These are phyloP conservation scores for Pseudognaphalium luteoalbum DNA, from an alignment of 129 eudicot species.

Conservation along the genomic window DNA sequence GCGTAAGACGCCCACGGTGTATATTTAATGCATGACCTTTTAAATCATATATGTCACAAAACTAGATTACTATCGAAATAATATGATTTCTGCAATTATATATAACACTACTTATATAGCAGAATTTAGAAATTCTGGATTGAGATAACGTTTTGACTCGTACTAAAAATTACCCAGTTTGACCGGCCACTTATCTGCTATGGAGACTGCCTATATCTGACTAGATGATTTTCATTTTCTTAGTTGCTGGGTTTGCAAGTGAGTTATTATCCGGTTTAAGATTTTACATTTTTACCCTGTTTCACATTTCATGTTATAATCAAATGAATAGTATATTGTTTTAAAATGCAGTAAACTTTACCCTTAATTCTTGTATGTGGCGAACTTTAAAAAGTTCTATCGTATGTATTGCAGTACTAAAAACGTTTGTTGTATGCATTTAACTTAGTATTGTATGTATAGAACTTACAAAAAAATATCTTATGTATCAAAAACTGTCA, in stretches of 20 bases:
- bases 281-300: not conserved
- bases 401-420: too few species aligned
- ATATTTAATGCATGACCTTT: conserved; percentile 8
- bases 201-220: not conserved
- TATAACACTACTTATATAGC: not conserved
- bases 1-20: not conserved
- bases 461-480: too few species aligned
- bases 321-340: too few species aligned
- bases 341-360: too few species aligned
- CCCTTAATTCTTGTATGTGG: too few species aligned
- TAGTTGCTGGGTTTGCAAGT: conserved; percentile 7
- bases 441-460: too few species aligned
- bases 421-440: too few species aligned
- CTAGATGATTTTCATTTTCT: conserved; percentile 10
- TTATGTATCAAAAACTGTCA: too few species aligned
- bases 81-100: not conserved
- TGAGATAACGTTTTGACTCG: not conserved
- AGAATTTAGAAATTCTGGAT: not conserved
- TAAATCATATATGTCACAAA: not conserved
- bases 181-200: not conserved
- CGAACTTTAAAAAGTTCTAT: too few species aligned
- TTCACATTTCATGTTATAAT: not conserved
- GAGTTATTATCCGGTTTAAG: conserved; percentile 11
- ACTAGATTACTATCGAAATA: not conserved
- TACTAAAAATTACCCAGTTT: not conserved